Base-by-base conservation (phyloP, 345 rosid species). In the Excoecaria agallocha region DNA sequence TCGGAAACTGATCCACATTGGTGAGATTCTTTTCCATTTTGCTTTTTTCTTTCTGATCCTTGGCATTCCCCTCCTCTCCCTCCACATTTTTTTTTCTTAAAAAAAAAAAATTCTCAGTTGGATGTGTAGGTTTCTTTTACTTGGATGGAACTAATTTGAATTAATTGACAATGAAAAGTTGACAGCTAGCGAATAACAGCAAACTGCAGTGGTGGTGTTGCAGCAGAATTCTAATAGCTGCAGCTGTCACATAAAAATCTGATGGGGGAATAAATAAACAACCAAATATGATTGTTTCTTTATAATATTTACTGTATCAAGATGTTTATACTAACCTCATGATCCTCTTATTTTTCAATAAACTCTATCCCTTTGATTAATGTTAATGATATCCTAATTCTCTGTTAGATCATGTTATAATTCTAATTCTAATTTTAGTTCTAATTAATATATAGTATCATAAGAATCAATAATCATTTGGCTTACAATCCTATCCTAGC, bases 1-100 rank as follows among this genome's bases (percentile, higher is more conserved):
- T 85, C 91, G 8, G 87, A 84, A 85, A 78, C 75, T 64, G 86
- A 91, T 85, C 94, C 90, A 15, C 91, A 88, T 77, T 91, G 94
- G 94, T 91, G 81, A 85, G 86, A 3, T 76, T 76, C 74, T 68
- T 70, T 74, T 61, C 39, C 60, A 39, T 50, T 61, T 65, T 20
- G 39, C 46, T 37, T 37, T 43, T 56, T 66, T 37, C 45, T 56
- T 66, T 56, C 61, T 20, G 16, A 15, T 73, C 46, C 54, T 13
- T 24, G 49, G 43, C 37, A 55, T 6, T 55, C n/a, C 20, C 6
- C 22, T 17, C 57, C 6, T 24, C 59, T 6, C 48, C 8, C 1
- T 3, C 8, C 10, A 8, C 12, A 39, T 57, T 52, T 35, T 35
- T 39, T 3, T 12, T 22, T 46, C 54, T 8, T 49, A 49, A 54